phyloP scores from a whole-genome alignment of 257 asterid species.

The Solanum corneliomulleri region DNA sequence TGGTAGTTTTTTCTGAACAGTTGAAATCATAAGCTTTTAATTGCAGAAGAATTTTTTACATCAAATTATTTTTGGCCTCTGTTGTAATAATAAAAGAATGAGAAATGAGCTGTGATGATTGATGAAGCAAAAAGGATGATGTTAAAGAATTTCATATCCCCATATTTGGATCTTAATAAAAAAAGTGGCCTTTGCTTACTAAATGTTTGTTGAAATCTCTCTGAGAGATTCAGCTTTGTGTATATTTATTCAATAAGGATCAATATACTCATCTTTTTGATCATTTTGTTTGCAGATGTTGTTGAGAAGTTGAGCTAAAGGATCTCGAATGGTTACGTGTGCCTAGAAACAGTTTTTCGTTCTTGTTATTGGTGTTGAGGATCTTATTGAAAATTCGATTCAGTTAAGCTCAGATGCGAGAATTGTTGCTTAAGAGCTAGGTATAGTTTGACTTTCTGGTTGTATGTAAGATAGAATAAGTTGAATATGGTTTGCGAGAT shows the following conservation, averaged over 20 bases:
- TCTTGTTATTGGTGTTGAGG: background rate
- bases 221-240: background rate
- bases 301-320: background rate
- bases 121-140: background rate
- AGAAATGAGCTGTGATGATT: background rate
- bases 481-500: slow-evolving; percentile 41
- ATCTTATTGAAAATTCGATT: background rate
- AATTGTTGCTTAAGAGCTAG: background rate
- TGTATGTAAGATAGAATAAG: background rate
- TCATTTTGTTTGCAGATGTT: background rate
- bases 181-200: background rate
- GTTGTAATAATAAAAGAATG: background rate
- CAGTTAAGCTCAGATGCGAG: background rate
- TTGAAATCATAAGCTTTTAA: background rate
- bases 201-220: background rate
- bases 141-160: background rate
- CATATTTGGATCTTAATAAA: background rate
- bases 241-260: background rate
- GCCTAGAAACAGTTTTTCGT: background rate
- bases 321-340: background rate
- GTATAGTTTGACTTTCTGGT: background rate
- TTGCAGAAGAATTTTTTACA: background rate
- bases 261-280: background rate
- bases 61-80: background rate
- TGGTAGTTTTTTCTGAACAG: background rate